phyloP scores from a whole-genome alignment of 306 rosid species.

The Vachellia collinsii region DNA sequence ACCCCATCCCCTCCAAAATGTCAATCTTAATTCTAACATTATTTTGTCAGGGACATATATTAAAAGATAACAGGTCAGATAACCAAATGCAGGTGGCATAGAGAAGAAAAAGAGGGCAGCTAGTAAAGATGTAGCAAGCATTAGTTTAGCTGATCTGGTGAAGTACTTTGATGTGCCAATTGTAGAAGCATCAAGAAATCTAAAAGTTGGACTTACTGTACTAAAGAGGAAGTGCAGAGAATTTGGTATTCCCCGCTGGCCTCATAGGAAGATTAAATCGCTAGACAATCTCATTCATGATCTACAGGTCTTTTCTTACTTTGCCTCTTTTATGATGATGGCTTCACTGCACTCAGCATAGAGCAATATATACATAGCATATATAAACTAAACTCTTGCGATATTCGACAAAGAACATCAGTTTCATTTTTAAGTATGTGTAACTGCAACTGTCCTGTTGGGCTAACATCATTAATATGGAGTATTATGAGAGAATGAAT shows the following conservation, averaged over 20 bases:
- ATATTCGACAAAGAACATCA: conserved; percentile 14
- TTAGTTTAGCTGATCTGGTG: conserved; percentile 75
- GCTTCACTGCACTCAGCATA: conserved; percentile 28
- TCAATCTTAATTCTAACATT: conserved; percentile 29
- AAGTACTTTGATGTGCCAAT: conserved; percentile 86
- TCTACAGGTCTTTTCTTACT: conserved; percentile 72
- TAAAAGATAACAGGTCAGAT: conserved; percentile 46
- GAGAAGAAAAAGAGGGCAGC: conserved; percentile 79
- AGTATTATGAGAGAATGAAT: conserved; percentile 16
- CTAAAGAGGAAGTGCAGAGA: conserved; percentile 93
- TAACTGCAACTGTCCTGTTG: background rate
- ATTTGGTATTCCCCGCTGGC: conserved; percentile 93
- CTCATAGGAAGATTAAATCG: conserved; percentile 92
- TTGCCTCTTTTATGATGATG: conserved; percentile 15
- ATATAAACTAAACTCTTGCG: conserved; percentile 9
- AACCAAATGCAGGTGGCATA: conserved; percentile 50
- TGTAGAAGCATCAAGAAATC: conserved; percentile 75
- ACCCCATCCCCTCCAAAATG: background rate
- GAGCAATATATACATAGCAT: background rate
- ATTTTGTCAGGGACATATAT: conserved; percentile 31
- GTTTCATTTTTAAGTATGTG: conserved; percentile 13
- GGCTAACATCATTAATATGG: conserved; percentile 26
- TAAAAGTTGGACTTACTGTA: conserved; percentile 83
- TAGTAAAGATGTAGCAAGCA: conserved; percentile 62
- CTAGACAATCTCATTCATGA: conserved; percentile 83